Conservation (phyloP, 768 basidiomycete genomes). For the Tulasnella sp. region DNA sequence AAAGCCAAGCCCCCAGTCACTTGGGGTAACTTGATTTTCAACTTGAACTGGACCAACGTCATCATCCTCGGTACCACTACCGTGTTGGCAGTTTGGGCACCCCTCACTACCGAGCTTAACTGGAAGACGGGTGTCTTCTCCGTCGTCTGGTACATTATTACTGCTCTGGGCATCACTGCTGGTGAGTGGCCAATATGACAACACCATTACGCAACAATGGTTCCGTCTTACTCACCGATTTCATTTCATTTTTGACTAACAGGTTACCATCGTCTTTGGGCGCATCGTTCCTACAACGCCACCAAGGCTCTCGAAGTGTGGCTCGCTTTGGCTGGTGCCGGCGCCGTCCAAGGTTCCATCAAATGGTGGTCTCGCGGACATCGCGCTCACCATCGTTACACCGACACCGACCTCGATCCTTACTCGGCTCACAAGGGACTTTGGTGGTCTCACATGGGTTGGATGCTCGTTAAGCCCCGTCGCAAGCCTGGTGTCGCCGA, state of each 20-base stretch:
- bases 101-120: slow-evolving; percentile 42
- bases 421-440: slow-evolving; percentile 89
- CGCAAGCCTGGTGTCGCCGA: slow-evolving; percentile 85
- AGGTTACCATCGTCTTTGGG: slow-evolving; percentile 96
- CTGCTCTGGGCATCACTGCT: slow-evolving; percentile 69
- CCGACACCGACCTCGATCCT: slow-evolving; percentile 92
- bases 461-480: slow-evolving; percentile 90
- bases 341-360: slow-evolving; percentile 93
- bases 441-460: slow-evolving; percentile 76
- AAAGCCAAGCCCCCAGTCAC: slow-evolving; percentile 58
- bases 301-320: slow-evolving; percentile 72
- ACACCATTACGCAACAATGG: neutral
- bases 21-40: slow-evolving; percentile 44
- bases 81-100: slow-evolving; percentile 58
- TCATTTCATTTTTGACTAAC: slow-evolving; percentile 10
- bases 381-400: slow-evolving; percentile 94
- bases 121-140: slow-evolving; percentile 70
- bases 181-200: neutral
- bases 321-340: slow-evolving; percentile 75
- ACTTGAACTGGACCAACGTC: slow-evolving; percentile 71
- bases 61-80: slow-evolving; percentile 65
- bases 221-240: neutral
- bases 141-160: slow-evolving; percentile 65
- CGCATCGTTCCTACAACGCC: slow-evolving; percentile 92
- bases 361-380: slow-evolving; percentile 99